These are phyloP conservation scores for Aspergillus novofumigatus DNA, from an alignment of 2,329 filamentous ascomycete species.

Conservation along the genomic window DNA sequence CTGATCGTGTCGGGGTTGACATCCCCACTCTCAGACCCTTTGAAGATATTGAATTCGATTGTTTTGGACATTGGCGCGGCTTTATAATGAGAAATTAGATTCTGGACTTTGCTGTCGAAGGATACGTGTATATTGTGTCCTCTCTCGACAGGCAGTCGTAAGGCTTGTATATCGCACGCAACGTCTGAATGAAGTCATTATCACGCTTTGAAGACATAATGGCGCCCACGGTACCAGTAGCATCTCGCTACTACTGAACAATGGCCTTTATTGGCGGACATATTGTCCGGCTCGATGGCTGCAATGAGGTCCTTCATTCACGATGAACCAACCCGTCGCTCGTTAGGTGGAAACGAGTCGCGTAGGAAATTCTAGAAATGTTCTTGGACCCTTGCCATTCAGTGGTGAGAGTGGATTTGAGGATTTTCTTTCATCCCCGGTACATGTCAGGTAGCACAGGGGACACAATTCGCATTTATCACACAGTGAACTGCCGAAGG, in stretches of 20 bases:
- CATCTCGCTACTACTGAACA: not conserved
- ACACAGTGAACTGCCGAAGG: no score
- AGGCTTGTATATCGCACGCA: not conserved
- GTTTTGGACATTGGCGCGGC: not conserved
- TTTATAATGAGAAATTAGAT: not conserved
- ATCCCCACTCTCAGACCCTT: slow-evolving; percentile 14
- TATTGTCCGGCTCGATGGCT: not conserved
- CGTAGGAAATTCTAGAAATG: not conserved
- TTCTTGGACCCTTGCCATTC: not conserved
- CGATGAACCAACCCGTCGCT: not conserved
- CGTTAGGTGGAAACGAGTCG: not conserved
- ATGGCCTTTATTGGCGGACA: not conserved
- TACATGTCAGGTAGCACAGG: no score
- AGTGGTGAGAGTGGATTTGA: not conserved
- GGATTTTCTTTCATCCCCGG: no score
- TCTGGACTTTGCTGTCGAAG: not conserved
- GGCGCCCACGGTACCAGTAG: not conserved
- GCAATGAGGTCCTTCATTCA: not conserved
- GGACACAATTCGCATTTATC: no score
- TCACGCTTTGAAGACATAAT: not conserved
- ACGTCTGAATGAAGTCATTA: not conserved
- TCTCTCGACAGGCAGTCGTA: no score
- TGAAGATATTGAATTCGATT: slow-evolving; percentile 12
- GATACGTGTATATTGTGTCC: not conserved
- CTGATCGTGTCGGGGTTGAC: slow-evolving; percentile 8